phyloP scores from a whole-genome alignment of 257 asterid species.

The Nicotiana obtusifolia region DNA sequence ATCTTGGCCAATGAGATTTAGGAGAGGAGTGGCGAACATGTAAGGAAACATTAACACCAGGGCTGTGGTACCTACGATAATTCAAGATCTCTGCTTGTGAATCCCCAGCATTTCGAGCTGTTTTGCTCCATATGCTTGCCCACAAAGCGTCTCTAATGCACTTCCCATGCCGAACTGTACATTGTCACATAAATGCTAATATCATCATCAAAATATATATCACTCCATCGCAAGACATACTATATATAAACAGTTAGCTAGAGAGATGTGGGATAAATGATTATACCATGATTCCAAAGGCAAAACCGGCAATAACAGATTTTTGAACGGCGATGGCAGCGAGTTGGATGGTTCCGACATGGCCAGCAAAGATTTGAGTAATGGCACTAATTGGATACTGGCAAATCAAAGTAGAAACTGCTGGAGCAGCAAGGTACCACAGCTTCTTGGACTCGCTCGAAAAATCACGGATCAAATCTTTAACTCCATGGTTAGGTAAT shows the following conservation, averaged over 20 bases:
- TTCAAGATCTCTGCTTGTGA: slow-evolving; percentile 51
- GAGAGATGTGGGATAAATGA: not conserved
- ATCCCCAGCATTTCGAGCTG: slow-evolving; percentile 48
- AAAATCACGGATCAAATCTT: not conserved
- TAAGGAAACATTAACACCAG: slow-evolving; percentile 27
- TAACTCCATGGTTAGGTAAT: not conserved
- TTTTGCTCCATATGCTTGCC: slow-evolving; percentile 60
- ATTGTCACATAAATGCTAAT: too few relatives aligned
- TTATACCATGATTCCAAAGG: slow-evolving; percentile 16
- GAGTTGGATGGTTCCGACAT: slow-evolving; percentile 15
- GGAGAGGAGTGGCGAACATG: slow-evolving; percentile 33
- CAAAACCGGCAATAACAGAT: slow-evolving; percentile 12
- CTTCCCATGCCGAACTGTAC: slow-evolving; percentile 51
- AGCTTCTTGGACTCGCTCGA: slow-evolving; percentile 10
- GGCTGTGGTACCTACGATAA: slow-evolving; percentile 30
- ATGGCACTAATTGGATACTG: slow-evolving; percentile 11
- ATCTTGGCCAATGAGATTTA: slow-evolving; percentile 39
- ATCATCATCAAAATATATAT: too few relatives aligned
- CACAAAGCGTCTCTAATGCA: slow-evolving; percentile 57
- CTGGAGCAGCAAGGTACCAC: slow-evolving; percentile 17
- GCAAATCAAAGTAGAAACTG: slow-evolving; percentile 10
- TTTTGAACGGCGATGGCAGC: slow-evolving; percentile 20
- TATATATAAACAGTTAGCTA: too few relatives aligned
- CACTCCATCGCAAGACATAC: too few relatives aligned
- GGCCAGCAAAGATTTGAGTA: slow-evolving; percentile 17